Evolutionary conservation across 768 basidiomycete species (phyloP), one percentile per base, ranked within the genome.

Genomic region (Trametes meyenii): DNA sequence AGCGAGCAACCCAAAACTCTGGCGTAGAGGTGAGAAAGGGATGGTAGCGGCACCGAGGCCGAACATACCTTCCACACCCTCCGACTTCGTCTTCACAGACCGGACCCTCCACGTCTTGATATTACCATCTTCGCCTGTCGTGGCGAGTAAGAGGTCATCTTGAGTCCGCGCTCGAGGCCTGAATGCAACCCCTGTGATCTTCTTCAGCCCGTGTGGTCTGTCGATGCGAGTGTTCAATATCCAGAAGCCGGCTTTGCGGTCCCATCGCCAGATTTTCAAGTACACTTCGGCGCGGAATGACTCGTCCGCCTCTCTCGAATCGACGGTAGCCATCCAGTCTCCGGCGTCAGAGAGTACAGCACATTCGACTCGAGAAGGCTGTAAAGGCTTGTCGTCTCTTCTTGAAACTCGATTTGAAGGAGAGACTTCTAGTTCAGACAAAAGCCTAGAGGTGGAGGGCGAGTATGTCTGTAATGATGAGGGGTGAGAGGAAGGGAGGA

Each of bases 401-500:
- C 89, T 79, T 14, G 94, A 90, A 19, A 98, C 84, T 61, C 93
- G 85, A 77, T 98, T 98, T 26, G 94, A 94, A 21, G 96, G 94
- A 1, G 92, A 87, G 8, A 99, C 85, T 74, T 98, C 97, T 19
- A 98, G 80, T 73, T 99, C 96, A 48, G 87, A 87, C 2, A 93
- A 70, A 0, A 94, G 80, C 43, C 84, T 82, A 29, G 88, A 88
- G 2, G 84, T 81, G 8, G 81, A 73, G 1, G 90, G 90, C 17
- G 92, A 89, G 76, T 91, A 96, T 24, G 90, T 85, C 77, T 98
- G 96, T 42, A 99, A 79, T n/a, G 94, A 92, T 2, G 96, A 95
- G 0, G 94, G 91, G 70, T 99, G 96, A 0, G 95, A 96, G 2
- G 96, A 94, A 0, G 94, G 93, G 16, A 98, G 81, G 65, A 98